These are phyloP conservation scores for Chrysochromulina parva DNA, from an alignment of 78 protist genomes.

Conservation along the genomic window DNA sequence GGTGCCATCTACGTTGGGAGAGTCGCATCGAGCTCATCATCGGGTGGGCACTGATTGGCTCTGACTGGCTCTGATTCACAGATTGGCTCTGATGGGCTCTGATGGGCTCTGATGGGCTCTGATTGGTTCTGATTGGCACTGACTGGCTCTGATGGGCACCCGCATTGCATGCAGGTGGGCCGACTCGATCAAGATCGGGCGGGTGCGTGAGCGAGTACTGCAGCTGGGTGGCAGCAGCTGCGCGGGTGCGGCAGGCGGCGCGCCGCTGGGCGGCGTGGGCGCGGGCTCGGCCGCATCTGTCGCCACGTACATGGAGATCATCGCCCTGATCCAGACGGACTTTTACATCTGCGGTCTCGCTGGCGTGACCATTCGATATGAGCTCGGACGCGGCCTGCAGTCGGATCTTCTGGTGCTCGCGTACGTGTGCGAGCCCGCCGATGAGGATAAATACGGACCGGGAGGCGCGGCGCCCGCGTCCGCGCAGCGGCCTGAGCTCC, in stretches of 20 bases:
- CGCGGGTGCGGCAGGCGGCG: background rate
- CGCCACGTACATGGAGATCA: background rate
- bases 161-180: too few species aligned
- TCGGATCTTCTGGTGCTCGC: slow-evolving; percentile 4
- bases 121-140: too few species aligned
- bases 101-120: too few species aligned
- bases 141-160: too few species aligned
- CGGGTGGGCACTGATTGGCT: too few species aligned
- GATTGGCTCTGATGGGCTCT: too few species aligned
- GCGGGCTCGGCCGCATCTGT: background rate
- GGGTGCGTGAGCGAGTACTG: background rate
- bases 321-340: background rate
- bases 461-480: background rate
- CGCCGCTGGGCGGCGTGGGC: background rate
- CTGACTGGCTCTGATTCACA: too few species aligned
- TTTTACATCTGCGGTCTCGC: background rate
- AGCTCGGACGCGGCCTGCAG: too few species aligned
- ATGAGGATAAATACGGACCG: background rate
- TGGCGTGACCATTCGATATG: background rate
- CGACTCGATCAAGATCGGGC: slow-evolving; percentile 37
- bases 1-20: slow-evolving; percentile 79
- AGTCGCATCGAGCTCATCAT: slow-evolving; percentile 16
- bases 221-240: too few species aligned
- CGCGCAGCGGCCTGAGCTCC: slow-evolving; percentile 4
- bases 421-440: background rate